Percentiles rank a stretch among this genome's conserved stretches.
Conservation (phyloP, 331 rosid genomes). For the Prunus yedoensis region DNA sequence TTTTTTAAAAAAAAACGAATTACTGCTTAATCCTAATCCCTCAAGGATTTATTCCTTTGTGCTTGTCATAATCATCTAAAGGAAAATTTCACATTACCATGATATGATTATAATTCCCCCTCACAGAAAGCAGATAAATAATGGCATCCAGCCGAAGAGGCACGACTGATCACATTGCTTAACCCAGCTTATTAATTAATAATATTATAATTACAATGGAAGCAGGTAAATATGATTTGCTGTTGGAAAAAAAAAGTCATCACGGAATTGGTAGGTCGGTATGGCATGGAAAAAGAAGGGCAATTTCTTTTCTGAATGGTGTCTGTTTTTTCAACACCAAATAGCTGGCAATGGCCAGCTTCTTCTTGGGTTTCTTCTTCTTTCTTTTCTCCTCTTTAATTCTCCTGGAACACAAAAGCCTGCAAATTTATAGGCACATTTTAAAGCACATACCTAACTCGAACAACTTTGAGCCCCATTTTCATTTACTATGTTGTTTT, state of each 20-base stretch:
- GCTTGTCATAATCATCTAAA: constrained; percentile 44
- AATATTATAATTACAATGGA: background rate
- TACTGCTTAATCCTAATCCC: constrained; percentile 32
- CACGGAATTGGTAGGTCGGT: constrained; percentile 9
- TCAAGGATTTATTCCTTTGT: constrained; percentile 35
- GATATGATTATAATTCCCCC: background rate
- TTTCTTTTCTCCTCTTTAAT: too few species aligned
- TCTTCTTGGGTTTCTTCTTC: background rate
- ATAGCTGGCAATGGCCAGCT: background rate
- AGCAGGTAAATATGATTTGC: constrained; percentile 2
- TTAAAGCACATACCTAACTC: constrained; percentile 7
- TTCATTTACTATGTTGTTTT: background rate
- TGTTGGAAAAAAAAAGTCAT: background rate
- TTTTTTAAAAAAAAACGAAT: background rate
- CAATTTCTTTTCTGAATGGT: background rate
- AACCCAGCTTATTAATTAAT: background rate
- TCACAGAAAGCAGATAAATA: constrained; percentile 4
- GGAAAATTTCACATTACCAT: constrained; percentile 21
- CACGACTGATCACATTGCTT: background rate
- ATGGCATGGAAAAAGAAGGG: background rate
- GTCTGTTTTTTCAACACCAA: background rate
- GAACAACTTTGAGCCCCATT: too few species aligned
- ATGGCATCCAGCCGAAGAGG: constrained; percentile 12
- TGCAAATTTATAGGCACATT: background rate
- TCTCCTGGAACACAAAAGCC: too few species aligned